Conservation (phyloP, 805 yeast species). For the Yarrowia alimentaria region DNA sequence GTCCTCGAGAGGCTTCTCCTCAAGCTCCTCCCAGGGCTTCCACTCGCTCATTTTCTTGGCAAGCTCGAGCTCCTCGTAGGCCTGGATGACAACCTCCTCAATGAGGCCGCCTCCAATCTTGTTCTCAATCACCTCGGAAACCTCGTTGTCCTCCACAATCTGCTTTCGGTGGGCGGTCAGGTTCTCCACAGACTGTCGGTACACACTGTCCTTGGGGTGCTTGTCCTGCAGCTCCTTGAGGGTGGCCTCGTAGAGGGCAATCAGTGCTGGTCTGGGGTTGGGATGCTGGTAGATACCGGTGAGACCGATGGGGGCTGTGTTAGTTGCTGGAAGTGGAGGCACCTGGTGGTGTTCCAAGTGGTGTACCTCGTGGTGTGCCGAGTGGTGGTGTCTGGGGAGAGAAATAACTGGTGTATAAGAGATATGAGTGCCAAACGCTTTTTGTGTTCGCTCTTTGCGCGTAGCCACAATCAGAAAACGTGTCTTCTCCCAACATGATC, state of each 20-base stretch:
- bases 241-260: constrained; percentile 69
- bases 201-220: constrained; percentile 71
- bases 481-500: no score
- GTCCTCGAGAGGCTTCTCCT: constrained; percentile 73
- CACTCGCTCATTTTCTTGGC: constrained; percentile 65
- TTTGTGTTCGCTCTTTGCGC: no score
- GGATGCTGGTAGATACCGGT: constrained; percentile 80
- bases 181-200: constrained; percentile 69
- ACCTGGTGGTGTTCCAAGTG: background rate
- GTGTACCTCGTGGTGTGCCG: background rate
- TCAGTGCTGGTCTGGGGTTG: constrained; percentile 75
- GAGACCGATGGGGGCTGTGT: constrained; percentile 66
- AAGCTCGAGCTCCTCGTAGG: constrained; percentile 71
- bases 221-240: constrained; percentile 54
- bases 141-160: constrained; percentile 62
- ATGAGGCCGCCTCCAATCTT: constrained; percentile 79
- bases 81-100: constrained; percentile 80
- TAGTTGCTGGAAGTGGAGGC: no score
- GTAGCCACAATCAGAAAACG: no score
- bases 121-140: constrained; percentile 63
- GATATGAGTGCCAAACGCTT: no score
- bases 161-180: constrained; percentile 67
- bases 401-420: no score
- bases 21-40: constrained; percentile 77
- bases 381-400: background rate